These are phyloP conservation scores for Colletotrichum salicis DNA, from an alignment of 2,329 filamentous ascomycete genomes.

Conservation along the genomic window DNA sequence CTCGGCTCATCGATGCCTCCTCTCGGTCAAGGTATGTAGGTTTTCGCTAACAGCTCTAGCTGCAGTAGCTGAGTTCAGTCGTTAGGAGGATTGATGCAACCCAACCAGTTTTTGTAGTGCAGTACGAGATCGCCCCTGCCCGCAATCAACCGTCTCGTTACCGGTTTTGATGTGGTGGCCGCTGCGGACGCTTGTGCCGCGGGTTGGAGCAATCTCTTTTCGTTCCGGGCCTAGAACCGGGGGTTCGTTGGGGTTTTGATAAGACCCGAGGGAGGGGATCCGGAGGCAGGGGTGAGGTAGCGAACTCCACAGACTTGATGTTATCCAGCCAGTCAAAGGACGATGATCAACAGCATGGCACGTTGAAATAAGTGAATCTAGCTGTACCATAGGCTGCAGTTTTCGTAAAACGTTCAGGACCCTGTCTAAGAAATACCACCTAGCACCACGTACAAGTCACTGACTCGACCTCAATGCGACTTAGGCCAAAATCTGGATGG, in stretches of 20 bases:
- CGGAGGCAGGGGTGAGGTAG: background rate
- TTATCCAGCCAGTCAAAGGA: too few species aligned
- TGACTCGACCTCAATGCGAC: too few species aligned
- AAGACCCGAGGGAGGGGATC: background rate
- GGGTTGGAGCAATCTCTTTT: slow-evolving; percentile 15
- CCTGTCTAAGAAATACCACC: too few species aligned
- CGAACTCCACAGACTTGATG: background rate
- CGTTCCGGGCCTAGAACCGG: background rate
- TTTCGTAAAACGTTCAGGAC: background rate
- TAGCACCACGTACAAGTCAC: too few species aligned
- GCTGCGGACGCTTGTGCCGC: background rate
- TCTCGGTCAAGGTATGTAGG: background rate
- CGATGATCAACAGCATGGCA: too few species aligned
- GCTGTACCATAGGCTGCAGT: background rate
- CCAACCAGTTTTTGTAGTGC: too few species aligned
- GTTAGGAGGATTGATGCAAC: background rate
- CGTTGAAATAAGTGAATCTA: slow-evolving; percentile 5
- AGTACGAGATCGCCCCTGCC: background rate
- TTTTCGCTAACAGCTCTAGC: background rate
- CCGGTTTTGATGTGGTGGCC: slow-evolving; percentile 5
- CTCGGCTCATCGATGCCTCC: background rate
- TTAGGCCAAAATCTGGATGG: too few species aligned
- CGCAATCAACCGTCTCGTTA: background rate
- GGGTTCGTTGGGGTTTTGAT: background rate
- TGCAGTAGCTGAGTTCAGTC: background rate